Percentiles rank a stretch among this genome's conserved stretches.
Conservation (phyloP, 352 stramenopile species). For the Phytopythium kandeliae region DNA sequence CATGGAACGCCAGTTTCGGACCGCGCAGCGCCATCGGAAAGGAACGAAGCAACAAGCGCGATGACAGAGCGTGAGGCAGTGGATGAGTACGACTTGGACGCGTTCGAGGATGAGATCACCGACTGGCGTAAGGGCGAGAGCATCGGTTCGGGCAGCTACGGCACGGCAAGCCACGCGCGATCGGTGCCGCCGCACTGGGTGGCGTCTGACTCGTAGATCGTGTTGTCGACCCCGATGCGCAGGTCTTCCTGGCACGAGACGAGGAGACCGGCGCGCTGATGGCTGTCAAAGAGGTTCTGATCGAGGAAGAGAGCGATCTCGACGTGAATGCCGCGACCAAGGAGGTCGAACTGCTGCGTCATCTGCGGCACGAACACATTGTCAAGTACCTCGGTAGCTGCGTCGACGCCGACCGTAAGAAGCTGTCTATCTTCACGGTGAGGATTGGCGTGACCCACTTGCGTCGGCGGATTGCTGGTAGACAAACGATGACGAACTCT, state of each 20-base stretch:
- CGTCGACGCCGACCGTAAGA: slow-evolving; percentile 51
- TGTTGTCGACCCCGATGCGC: not conserved
- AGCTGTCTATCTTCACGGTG: slow-evolving; percentile 86
- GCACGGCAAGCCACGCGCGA: slow-evolving; percentile 23
- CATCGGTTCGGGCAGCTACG: slow-evolving; percentile 61
- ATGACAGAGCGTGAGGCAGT: slow-evolving; percentile 3
- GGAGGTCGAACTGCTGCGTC: slow-evolving; percentile 87
- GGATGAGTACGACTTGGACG: slow-evolving; percentile 32
- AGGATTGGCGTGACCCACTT: no score
- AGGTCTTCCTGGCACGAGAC: slow-evolving; percentile 91
- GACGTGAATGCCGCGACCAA: slow-evolving; percentile 33
- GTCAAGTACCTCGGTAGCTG: slow-evolving; percentile 90
- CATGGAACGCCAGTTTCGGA: slow-evolving; percentile 3
- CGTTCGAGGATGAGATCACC: slow-evolving; percentile 40
- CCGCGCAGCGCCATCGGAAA: not conserved
- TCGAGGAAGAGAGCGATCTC: slow-evolving; percentile 30
- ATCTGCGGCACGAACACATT: slow-evolving; percentile 88
- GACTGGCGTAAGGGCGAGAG: slow-evolving; percentile 56
- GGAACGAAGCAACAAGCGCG: not conserved
- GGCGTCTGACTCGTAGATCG: not conserved
- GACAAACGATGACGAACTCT: no score
- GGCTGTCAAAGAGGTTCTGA: slow-evolving; percentile 64
- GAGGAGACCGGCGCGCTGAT: slow-evolving; percentile 84
- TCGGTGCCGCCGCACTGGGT: not conserved
- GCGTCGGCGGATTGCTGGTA: no score